Percentiles rank a stretch among this genome's conserved stretches.
Conservation (phyloP, 2,329 filamentous ascomycete species). For the Aspergillus sp. region DNA sequence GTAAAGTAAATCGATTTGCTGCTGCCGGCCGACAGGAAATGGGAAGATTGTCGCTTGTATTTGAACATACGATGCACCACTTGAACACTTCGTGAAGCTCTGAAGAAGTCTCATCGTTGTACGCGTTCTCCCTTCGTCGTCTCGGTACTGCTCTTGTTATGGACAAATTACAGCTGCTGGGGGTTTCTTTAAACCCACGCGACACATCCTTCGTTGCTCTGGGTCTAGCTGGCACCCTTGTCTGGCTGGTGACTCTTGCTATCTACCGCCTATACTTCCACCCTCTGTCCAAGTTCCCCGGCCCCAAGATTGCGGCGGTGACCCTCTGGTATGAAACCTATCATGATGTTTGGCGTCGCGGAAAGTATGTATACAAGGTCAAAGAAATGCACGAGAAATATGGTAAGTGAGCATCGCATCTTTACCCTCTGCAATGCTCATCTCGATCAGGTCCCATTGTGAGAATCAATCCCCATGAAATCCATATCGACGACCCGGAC, state of each 20-base stretch:
- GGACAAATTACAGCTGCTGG: not conserved
- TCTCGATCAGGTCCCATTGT: not conserved
- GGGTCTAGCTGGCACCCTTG: not conserved
- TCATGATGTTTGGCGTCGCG: not conserved
- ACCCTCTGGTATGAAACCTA: not conserved
- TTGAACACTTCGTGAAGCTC: not conserved
- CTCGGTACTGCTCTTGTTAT: not conserved
- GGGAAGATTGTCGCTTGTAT: not conserved
- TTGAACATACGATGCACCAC: not conserved
- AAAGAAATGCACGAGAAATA: not conserved
- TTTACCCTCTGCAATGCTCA: not conserved
- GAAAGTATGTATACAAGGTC: not conserved
- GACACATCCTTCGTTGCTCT: not conserved
- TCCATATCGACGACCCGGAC: not conserved
- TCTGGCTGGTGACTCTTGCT: not conserved
- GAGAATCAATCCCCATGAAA: not conserved
- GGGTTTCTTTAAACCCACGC: not conserved
- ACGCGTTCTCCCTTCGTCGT: not conserved
- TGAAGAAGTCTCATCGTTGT: not conserved
- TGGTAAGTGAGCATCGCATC: not conserved
- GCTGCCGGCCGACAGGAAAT: not conserved
- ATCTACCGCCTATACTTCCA: not conserved
- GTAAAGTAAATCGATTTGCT: not conserved
- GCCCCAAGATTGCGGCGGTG: not conserved
- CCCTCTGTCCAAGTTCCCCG: not conserved